Evolutionary conservation across 768 basidiomycete genomes (phyloP), one percentile per base, ranked within the genome.

Genomic region (Scleroderma citrinum): DNA sequence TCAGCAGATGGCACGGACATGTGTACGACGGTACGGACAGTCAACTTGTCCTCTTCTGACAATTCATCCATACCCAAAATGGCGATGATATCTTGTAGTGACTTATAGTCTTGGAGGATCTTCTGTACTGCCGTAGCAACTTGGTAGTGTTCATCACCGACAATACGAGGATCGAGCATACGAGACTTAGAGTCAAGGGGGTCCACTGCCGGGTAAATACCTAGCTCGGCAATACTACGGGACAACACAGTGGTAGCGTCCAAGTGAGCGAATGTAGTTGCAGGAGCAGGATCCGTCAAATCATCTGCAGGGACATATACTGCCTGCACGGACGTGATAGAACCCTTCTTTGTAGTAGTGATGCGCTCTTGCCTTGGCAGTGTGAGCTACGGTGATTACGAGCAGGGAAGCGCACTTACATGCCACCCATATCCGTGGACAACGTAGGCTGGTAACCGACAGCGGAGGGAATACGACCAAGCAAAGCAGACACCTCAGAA

Each of bases 381-480:
- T 32, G 52, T 57, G 31, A 59, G 50, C 21, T 47, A 35, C 11
- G 39, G 20, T 26, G 5, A 32, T 5, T 29, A 51, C 39, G n/a
- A 17, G 13, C 1, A 7, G 5, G 3, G 42, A 52, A 20, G 5
- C 36, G 13, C 3, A 77, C 87, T 52, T 70, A 88, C 96, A 98
- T 99, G 81, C 83, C 83, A 92, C 96, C 96, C 96, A 99, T 99
- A 72, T 99, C 96, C 67, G 96, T 99, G 57, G 96, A 97, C 53
- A 98, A 87, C 46, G 96, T 98, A 68, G 96, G 96, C 71, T 99
- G 96, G 77, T 99, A 99, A 83, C 96, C 96, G 81, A 99, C 96
- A 56, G 96, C 96, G 59, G 96, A 98, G 59, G 96, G 96, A 66
- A 98, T 99, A 92, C 96, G 96, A 81, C 96, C 96, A 59, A 98